Evolutionary conservation across 768 basidiomycete genomes (phyloP).

Genomic region (Hirschioporus abietinus): DNA sequence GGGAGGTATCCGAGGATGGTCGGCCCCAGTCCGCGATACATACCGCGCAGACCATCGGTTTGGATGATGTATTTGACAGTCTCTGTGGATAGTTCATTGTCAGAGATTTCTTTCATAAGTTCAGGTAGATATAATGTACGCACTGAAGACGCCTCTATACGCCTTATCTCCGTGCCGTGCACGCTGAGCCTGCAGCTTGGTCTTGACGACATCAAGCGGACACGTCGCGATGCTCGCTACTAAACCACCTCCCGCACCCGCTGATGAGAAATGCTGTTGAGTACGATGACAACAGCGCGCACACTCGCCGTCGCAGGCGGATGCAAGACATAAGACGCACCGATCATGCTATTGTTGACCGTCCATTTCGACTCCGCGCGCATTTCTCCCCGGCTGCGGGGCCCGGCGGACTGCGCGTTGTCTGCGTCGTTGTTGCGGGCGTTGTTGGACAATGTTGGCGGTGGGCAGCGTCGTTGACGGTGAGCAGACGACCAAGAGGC

Average conservation of each 20-base stretch:
- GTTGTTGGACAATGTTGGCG: neutral
- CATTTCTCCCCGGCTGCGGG: constrained; percentile 43
- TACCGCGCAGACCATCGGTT: constrained; percentile 75
- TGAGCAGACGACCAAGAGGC: neutral
- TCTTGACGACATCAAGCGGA: constrained; percentile 97
- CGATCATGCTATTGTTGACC: constrained; percentile 71
- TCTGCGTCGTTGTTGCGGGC: constrained; percentile 2
- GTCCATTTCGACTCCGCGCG: constrained; percentile 59
- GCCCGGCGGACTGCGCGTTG: neutral
- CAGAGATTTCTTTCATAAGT: constrained; percentile 23
- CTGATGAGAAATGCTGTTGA: constrained; percentile 29
- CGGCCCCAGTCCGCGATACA: constrained; percentile 96
- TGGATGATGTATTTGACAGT: constrained; percentile 52
- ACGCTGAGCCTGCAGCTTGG: constrained; percentile 92
- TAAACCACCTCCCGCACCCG: constrained; percentile 94
- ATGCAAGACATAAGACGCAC: constrained; percentile 34
- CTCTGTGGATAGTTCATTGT: constrained; percentile 28
- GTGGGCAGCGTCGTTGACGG: neutral
- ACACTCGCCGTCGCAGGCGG: constrained; percentile 12
- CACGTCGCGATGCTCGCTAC: constrained; percentile 92
- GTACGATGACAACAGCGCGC: constrained; percentile 9
- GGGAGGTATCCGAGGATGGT: constrained; percentile 96
- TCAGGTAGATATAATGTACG: constrained; percentile 16
- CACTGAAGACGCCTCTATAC: constrained; percentile 60
- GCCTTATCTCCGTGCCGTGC: constrained; percentile 59